phyloP scores from a whole-genome alignment of 73 alveolate genomes.

The Tetrahymena thermophila region DNA sequence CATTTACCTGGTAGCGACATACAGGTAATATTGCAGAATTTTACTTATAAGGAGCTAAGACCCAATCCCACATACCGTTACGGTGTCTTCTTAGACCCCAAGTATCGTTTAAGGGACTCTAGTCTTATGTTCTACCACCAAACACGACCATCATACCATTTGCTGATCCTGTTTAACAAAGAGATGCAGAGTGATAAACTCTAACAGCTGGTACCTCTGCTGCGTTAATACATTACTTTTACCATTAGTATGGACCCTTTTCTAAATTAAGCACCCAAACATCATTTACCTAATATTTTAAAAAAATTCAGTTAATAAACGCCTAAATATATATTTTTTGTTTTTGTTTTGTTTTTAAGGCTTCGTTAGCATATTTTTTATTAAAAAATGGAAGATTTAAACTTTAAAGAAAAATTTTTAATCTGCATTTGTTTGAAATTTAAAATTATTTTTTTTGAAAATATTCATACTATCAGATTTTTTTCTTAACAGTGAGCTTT shows the following conservation, averaged over 20 bases:
- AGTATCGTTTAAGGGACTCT: conserved; percentile 85
- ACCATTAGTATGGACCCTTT: conserved; percentile 84
- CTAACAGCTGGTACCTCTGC: conserved; percentile 86
- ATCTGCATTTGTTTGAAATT: not conserved
- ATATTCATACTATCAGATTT: no score
- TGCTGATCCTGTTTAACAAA: conserved; percentile 96
- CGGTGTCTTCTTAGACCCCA: conserved; percentile 98
- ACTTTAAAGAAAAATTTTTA: no score
- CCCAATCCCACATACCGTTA: conserved; percentile 99
- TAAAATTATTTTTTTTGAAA: no score
- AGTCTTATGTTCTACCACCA: conserved; percentile 84
- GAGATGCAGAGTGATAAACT: conserved; percentile 94
- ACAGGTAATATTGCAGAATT: conserved; percentile 59
- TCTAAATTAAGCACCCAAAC: conserved; percentile 88
- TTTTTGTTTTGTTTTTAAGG: not conserved
- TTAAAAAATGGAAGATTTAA: not conserved
- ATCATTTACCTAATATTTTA: conserved; percentile 57
- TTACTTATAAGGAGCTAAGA: conserved; percentile 82
- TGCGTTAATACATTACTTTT: conserved; percentile 60
- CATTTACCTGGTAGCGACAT: conserved; percentile 25
- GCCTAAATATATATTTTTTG: not conserved
- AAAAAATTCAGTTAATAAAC: not conserved
- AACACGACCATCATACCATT: conserved; percentile 97
- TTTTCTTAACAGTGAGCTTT: not conserved
- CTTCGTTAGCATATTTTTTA: not conserved